Evolutionary conservation across 371 early-diverging fungal genomes (phyloP).

Genomic region (Saksenaea vasiformis): DNA sequence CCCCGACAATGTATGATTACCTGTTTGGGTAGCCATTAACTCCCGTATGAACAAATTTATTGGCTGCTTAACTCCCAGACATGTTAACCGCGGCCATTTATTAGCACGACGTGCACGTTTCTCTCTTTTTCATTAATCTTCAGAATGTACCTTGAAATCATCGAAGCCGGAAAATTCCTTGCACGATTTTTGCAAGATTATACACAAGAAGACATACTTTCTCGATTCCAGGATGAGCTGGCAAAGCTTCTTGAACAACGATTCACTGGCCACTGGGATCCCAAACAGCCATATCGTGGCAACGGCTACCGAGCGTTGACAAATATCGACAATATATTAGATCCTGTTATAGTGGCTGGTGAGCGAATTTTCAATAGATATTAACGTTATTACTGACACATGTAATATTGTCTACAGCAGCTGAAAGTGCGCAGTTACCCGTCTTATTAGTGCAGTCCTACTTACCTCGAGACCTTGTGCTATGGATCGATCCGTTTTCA

Average conservation of each 20-base stretch:
- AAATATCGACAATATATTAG: constrained; percentile 69
- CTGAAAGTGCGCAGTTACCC: constrained; percentile 26
- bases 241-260: constrained; percentile 41
- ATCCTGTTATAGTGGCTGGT: constrained; percentile 58
- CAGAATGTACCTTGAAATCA: constrained; percentile 68
- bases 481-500: constrained; percentile 84
- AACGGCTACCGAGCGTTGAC: constrained; percentile 80
- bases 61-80: too few species aligned
- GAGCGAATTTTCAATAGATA: constrained; percentile 9
- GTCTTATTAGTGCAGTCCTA: constrained; percentile 26
- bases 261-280: constrained; percentile 74
- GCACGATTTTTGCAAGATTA: constrained; percentile 54
- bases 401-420: constrained; percentile 25
- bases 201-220: constrained; percentile 38
- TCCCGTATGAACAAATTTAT: too few species aligned
- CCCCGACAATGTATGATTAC: too few species aligned
- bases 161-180: constrained; percentile 62
- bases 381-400: background rate
- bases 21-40: too few species aligned
- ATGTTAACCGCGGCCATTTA: too few species aligned
- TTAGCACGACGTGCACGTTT: too few species aligned
- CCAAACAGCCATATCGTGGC: constrained; percentile 66
- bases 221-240: constrained; percentile 44
- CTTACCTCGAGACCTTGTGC: constrained; percentile 75
- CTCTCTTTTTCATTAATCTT: constrained; percentile 7